Conservation (phyloP, 2,329 filamentous ascomycete species). For the Thelonectria rubi region DNA sequence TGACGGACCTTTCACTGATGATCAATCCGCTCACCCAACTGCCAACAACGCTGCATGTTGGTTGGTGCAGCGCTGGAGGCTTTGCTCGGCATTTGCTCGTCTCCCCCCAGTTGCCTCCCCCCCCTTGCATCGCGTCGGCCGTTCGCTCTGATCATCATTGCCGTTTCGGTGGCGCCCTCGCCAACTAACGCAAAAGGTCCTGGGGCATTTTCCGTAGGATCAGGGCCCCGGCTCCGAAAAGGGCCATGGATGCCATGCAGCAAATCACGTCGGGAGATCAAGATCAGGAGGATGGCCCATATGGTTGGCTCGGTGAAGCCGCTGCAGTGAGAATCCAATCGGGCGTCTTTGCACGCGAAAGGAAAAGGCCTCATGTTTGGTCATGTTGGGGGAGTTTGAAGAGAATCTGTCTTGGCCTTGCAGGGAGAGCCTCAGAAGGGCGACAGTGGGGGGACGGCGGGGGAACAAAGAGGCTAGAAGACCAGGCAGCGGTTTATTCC, state of each 20-base stretch:
- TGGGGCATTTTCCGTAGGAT: neutral
- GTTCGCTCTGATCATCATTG: neutral
- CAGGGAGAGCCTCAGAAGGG: neutral
- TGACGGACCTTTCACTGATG: too few relatives aligned
- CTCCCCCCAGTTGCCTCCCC: too few relatives aligned
- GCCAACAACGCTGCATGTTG: neutral
- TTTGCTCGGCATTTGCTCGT: neutral
- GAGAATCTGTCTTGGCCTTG: too few relatives aligned
- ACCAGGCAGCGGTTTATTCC: neutral
- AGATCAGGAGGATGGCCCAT: neutral
- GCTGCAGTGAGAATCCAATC: neutral
- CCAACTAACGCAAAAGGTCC: neutral
- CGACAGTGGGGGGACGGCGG: neutral
- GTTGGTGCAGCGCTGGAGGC: too few relatives aligned
- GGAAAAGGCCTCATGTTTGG: neutral
- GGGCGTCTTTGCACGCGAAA: too few relatives aligned
- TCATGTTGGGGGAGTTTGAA: too few relatives aligned
- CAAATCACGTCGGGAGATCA: neutral
- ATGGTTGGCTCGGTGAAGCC: neutral
- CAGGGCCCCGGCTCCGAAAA: neutral
- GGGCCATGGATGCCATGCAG: neutral
- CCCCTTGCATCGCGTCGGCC: neutral
- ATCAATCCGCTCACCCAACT: neutral
- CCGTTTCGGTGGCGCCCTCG: neutral
- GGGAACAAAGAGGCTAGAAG: neutral